These are phyloP conservation scores for Nematodospora valgi DNA, from an alignment of 805 yeast species.

Conservation along the genomic window DNA sequence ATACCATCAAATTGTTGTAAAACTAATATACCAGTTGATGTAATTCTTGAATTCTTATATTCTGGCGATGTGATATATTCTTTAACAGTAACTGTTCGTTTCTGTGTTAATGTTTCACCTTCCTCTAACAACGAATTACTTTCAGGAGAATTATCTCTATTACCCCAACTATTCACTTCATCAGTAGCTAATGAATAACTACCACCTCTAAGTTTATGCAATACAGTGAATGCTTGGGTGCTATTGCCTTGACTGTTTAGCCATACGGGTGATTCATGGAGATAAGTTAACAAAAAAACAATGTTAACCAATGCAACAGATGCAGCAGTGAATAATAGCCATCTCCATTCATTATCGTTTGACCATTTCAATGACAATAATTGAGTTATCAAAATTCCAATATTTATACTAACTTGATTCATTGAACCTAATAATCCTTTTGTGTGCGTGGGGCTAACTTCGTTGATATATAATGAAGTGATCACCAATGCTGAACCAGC, in stretches of 20 bases:
- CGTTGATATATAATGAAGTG: conserved; percentile 78
- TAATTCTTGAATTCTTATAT: conserved; percentile 56
- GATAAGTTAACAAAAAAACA: conserved; percentile 31
- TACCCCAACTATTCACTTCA: conserved; percentile 37
- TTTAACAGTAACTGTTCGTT: conserved; percentile 20
- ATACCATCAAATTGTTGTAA: conserved; percentile 94
- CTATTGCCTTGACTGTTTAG: conserved; percentile 47
- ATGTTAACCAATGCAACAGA: conserved; percentile 51
- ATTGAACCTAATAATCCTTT: conserved; percentile 84
- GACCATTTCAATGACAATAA: conserved; percentile 67
- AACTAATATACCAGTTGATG: conserved; percentile 68
- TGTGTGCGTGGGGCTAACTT: conserved; percentile 64
- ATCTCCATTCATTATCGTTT: conserved; percentile 67
- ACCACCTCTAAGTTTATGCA: conserved; percentile 39
- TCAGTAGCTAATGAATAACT: conserved; percentile 28
- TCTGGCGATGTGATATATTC: conserved; percentile 49
- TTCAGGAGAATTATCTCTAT: conserved; percentile 6
- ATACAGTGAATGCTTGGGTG: conserved; percentile 36
- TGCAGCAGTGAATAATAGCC: conserved; percentile 59
- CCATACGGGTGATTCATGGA: conserved; percentile 87
- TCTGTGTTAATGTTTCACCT: neutral
- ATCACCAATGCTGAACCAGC: conserved; percentile 88
- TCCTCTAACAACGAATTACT: conserved; percentile 11
- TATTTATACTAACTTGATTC: conserved; percentile 82
- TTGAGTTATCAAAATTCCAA: conserved; percentile 84